A percentile compares a stretch with the other conserved stretches of the same genome.
Conservation (phyloP, 2,329 filamentous ascomycete species). For the Lomentospora prolificans region DNA sequence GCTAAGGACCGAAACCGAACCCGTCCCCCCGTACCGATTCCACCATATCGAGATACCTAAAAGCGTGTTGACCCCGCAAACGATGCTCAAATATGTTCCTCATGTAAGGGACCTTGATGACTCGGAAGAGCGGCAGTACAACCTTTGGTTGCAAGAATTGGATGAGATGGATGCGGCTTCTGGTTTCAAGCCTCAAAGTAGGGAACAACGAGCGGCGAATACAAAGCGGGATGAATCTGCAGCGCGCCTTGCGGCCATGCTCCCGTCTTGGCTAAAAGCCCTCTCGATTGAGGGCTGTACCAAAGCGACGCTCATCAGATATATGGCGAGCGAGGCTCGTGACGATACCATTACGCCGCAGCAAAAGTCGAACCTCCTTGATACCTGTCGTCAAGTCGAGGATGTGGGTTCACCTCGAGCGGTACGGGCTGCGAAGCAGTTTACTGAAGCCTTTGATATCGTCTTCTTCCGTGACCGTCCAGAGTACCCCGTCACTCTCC, state of each 20-base stretch:
- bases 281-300: constrained; percentile 41
- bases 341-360: constrained; percentile 41
- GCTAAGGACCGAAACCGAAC: constrained; percentile 38
- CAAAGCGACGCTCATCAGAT: constrained; percentile 36
- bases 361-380: constrained; percentile 42
- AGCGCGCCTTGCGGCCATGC: constrained; percentile 39
- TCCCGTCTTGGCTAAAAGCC: constrained; percentile 42
- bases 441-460: constrained; percentile 46
- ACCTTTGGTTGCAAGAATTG: constrained; percentile 46
- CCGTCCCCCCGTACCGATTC: constrained; percentile 49
- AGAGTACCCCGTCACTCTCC: constrained; percentile 33
- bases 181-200: constrained; percentile 44
- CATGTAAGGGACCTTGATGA: constrained; percentile 47
- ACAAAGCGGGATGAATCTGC: constrained; percentile 42
- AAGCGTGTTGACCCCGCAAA: constrained; percentile 50
- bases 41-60: constrained; percentile 51
- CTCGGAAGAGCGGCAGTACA: constrained; percentile 45
- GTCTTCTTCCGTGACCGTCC: constrained; percentile 34
- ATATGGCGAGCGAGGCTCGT: constrained; percentile 39
- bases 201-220: constrained; percentile 38
- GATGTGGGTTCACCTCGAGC: constrained; percentile 30
- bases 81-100: constrained; percentile 50
- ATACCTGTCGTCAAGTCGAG: constrained; percentile 33
- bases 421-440: constrained; percentile 34
- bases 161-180: constrained; percentile 48